These are phyloP conservation scores for Hanseniaspora thailandica DNA, from an alignment of 805 yeast species.

Conservation along the genomic window DNA sequence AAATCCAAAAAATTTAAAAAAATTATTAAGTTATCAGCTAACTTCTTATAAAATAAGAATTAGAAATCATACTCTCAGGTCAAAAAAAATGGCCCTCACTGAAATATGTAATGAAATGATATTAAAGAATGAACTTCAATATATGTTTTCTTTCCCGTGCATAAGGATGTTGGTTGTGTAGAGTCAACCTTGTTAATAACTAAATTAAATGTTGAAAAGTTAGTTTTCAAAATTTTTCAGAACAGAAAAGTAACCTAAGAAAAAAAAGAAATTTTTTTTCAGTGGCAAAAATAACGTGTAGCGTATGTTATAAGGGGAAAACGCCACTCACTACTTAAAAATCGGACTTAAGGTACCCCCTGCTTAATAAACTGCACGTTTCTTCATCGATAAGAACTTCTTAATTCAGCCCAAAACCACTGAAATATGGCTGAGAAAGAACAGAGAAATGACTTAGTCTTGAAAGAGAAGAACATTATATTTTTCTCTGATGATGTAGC, in stretches of 20 bases:
- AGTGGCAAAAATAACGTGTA: background rate
- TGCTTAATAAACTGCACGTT: too few species aligned
- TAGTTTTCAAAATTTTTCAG: background rate
- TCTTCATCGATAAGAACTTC: background rate
- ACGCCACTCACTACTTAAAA: background rate
- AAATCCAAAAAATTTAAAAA: conserved; percentile 13
- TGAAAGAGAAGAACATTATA: conserved; percentile 3
- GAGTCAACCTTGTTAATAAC: too few species aligned
- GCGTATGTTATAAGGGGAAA: too few species aligned
- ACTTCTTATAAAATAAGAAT: conserved; percentile 14
- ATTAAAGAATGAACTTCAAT: conserved; percentile 12
- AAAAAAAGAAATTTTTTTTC: background rate
- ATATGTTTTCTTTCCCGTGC: conserved; percentile 15
- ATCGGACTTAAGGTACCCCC: background rate
- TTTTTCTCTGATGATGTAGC: conserved; percentile 11
- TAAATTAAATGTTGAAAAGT: too few species aligned
- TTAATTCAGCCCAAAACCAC: background rate
- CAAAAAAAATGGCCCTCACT: conserved; percentile 14
- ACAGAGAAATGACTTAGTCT: background rate
- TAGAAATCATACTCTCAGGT: conserved; percentile 15
- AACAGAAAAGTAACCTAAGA: too few species aligned
- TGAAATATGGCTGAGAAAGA: background rate
- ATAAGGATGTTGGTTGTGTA: conserved; percentile 13
- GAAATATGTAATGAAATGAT: conserved; percentile 15
- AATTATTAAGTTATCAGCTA: conserved; percentile 15